Conservation (phyloP, 1,284 basidiomycete species). For the Schizopora paradoxa region DNA sequence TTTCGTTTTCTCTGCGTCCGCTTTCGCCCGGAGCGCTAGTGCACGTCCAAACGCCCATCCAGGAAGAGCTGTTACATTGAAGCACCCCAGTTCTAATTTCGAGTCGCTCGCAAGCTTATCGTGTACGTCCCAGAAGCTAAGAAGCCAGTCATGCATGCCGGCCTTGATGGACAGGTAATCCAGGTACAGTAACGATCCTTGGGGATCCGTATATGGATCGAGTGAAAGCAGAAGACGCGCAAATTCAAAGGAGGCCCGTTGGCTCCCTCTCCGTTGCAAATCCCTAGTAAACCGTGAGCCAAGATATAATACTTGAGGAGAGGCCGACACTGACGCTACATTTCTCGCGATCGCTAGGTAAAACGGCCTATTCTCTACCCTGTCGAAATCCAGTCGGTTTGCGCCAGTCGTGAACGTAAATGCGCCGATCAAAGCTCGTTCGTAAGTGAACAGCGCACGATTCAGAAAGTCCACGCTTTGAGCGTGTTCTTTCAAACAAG, state of each 20-base stretch:
- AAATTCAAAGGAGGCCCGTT: constrained; percentile 86
- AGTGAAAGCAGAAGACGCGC: constrained; percentile 75
- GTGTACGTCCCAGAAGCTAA: constrained; percentile 58
- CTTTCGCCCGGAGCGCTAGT: constrained; percentile 58
- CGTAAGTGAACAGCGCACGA: constrained; percentile 84
- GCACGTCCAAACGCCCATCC: constrained; percentile 80
- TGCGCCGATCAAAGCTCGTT: constrained; percentile 77
- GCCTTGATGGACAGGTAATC: constrained; percentile 82
- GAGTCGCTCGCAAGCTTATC: constrained; percentile 26
- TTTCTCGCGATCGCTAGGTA: constrained; percentile 78
- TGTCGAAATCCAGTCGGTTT: constrained; percentile 82
- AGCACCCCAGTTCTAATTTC: constrained; percentile 28
- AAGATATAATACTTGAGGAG: not conserved
- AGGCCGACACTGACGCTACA: constrained; percentile 49
- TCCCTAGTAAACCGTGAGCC: constrained; percentile 41
- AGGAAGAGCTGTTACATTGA: constrained; percentile 61
- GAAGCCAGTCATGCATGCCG: constrained; percentile 74
- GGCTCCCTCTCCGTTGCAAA: constrained; percentile 80
- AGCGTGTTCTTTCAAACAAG: constrained; percentile 58
- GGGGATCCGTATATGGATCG: constrained; percentile 81
- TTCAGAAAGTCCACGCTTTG: constrained; percentile 83
- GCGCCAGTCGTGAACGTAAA: constrained; percentile 78
- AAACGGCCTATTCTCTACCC: constrained; percentile 81
- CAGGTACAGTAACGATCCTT: constrained; percentile 77
- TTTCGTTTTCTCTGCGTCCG: constrained; percentile 45